Evolutionary conservation across 768 basidiomycete genomes (phyloP), one percentile per base, ranked within the genome.

Genomic region (Collybia nuda): DNA sequence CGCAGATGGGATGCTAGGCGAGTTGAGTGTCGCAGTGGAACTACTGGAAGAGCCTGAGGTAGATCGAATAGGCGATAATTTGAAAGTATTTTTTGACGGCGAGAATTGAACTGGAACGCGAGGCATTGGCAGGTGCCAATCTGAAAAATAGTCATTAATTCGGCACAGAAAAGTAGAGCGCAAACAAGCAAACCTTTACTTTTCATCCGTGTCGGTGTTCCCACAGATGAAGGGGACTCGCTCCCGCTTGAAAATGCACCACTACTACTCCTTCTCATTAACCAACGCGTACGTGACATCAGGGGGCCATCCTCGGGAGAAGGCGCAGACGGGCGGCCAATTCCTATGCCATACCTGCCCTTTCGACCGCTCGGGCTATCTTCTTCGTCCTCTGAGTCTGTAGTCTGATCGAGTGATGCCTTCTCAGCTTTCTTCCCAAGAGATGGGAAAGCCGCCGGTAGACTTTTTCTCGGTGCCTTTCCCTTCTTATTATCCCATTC

Each of bases 231-330:
- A 14, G 74, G 70, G 21, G 74, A 77, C 19, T 90, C 88, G 56
- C 88, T 87, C 17, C 86, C 82, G 55, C 81, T 86, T 9, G 89
- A 90, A 59, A 90, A 89, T 1, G 86, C 85, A 12, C 89, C 88
- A 56, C 89, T 90, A 60, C 88, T 91, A 50, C 84, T 90, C 53
- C 90, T 75, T 11, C 90, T 78, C 78, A 86, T 80, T 24, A 90
- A 62, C 82, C 83, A 86, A 36, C 78, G 73, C 41, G 79, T 72
- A 23, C 79, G 73, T 29, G 74, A 67, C 8, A 76, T 63, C 5
- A 71, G 66, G 8, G 68, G 54, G n/a, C 60, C 61, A 48, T 68
- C 58, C 26, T 62, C 50, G 1, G 51, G 50, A 21, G 62, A 61
- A 38, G 54, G 59, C 18, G 63, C 64, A 49, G 68, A 56, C 6